Evolutionary conservation across 495 filamentous ascomycete genomes (phyloP), one percentile per base, ranked within the genome.

Genomic region (Penicillium arizonense): DNA sequence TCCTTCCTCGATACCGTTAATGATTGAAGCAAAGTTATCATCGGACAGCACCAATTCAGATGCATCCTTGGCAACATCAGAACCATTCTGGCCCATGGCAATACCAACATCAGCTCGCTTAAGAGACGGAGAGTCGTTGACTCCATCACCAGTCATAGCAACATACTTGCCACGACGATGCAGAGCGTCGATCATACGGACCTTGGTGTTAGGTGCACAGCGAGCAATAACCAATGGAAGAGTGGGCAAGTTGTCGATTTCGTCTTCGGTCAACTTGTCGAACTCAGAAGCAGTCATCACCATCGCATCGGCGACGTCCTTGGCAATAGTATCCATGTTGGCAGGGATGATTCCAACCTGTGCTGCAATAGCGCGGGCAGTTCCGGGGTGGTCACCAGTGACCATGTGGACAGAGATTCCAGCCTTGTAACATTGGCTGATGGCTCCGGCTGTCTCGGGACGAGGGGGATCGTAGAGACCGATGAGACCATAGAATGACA

Each of bases 121-220:
- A 20, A 96, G 73, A 1, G 88, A 88, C 2, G 90, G 89, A 4
- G 87, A 85, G 67, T 94, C 90, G 63, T 96, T 96, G 48, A 94
- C 89, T 52, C 90, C 90, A 52, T 94, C 90, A 63, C 90, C 90
- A n/a, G 90, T 92, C 79, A 95, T 90, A 28, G 86, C 89, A n/a
- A 82, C 86, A 55, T 88, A 86, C 23, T 70, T 61, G 30, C 80
- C 80, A 42, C 86, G 72, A 38, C 86, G 79, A 52, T 89, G 87
- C 47, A 91, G 66, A 4, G 86, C 85, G 44, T 89, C 83, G 28
- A 94, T 87, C 82, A 91, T 89, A 42, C 87, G 83, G 30, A 90
- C 82, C 63, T 90, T 90, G 20, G 86, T 89, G 43, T 82, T 78
- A 2, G 87, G 88, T 5, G 84, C 81, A 52, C 86, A 89, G 44